Percentiles rank a stretch among this genome's conserved stretches.
phyloP scores from a whole-genome alignment of 345 rosid genomes.

The Corchorus capsularis region DNA sequence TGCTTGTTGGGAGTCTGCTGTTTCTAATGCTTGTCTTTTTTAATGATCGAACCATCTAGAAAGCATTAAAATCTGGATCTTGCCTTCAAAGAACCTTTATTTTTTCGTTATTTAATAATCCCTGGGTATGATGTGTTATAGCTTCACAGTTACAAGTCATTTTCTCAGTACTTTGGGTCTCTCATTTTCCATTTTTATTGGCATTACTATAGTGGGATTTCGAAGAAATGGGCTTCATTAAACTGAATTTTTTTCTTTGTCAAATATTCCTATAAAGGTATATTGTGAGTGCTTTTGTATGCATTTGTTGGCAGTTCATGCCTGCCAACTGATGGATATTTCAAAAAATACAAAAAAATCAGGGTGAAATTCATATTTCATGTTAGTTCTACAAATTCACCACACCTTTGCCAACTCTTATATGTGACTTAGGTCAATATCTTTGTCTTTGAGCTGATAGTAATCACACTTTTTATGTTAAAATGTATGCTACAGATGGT shows the following conservation, averaged over 20 bases:
- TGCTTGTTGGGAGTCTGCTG: too few relatives aligned
- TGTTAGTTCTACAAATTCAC: neutral
- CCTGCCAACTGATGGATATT: neutral
- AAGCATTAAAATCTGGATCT: too few relatives aligned
- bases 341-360: neutral
- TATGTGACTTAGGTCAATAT: neutral
- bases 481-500: slow-evolving; percentile 60
- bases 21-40: too few relatives aligned
- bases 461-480: neutral
- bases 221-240: neutral
- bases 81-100: too few relatives aligned
- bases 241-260: neutral
- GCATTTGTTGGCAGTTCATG: neutral
- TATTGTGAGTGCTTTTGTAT: neutral
- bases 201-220: slow-evolving; percentile 8
- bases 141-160: neutral
- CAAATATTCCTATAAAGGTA: neutral
- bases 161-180: slow-evolving; percentile 6
- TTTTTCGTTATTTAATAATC: too few relatives aligned
- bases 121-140: too few relatives aligned
- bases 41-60: too few relatives aligned
- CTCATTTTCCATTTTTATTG: slow-evolving; percentile 5
- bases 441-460: neutral
- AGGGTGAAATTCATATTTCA: neutral
- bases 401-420: neutral